A percentile compares a stretch with the other conserved stretches of the same genome.
Evolutionary conservation across 1,284 basidiomycete species (phyloP).

Genomic region (Porodaedalea pini): DNA sequence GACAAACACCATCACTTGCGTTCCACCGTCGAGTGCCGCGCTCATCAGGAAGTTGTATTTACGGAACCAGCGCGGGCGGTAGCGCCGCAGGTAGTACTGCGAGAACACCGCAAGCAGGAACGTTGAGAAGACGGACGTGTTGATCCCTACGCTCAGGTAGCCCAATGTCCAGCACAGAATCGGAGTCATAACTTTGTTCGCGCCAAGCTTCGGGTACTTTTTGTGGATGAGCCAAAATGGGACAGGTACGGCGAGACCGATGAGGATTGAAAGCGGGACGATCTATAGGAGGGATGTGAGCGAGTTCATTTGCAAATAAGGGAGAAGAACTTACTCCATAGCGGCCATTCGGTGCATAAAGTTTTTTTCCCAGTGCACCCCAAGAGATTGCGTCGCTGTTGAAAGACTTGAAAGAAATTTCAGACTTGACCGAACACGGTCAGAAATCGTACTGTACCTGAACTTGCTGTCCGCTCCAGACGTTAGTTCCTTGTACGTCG

Average conservation of each 20-base stretch:
- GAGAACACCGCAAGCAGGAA: conserved; percentile 30
- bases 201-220: conserved; percentile 36
- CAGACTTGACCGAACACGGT: background rate
- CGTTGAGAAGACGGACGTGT: conserved; percentile 26
- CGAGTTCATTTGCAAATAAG: background rate
- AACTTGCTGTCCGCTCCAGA: conserved; percentile 38
- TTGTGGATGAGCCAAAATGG: conserved; percentile 38
- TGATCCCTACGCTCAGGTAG: conserved; percentile 27
- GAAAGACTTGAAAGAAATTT: conserved; percentile 31
- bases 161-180: conserved; percentile 29
- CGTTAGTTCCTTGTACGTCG: conserved; percentile 40
- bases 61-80: conserved; percentile 31
- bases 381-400: conserved; percentile 42
- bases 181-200: conserved; percentile 35
- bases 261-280: conserved; percentile 34
- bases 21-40: conserved; percentile 36
- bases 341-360: conserved; percentile 37
- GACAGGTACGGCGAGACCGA: conserved; percentile 38
- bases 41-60: conserved; percentile 36
- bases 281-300: conserved; percentile 23
- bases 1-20: conserved; percentile 36
- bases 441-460: conserved; percentile 7
- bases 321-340: conserved; percentile 30
- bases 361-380: conserved; percentile 43
- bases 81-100: conserved; percentile 34